These are phyloP conservation scores for Mycena pura DNA, from an alignment of 768 basidiomycete genomes.

Conservation along the genomic window DNA sequence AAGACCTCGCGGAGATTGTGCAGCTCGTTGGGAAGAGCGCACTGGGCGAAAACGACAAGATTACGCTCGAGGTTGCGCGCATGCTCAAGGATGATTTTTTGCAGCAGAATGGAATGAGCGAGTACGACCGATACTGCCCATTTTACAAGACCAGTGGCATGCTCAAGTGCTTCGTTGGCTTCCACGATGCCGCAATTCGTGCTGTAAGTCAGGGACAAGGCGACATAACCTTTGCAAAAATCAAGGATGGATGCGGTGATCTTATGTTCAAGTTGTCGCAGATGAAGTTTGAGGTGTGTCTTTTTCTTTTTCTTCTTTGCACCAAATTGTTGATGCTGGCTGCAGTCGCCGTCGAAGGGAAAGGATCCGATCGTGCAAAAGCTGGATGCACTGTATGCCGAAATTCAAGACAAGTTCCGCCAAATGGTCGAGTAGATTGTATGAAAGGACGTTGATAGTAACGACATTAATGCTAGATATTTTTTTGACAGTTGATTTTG, in stretches of 20 bases:
- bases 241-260: constrained; percentile 87
- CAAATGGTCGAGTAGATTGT: constrained; percentile 74
- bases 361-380: constrained; percentile 84
- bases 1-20: constrained; percentile 97
- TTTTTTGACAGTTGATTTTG: no score
- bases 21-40: constrained; percentile 99
- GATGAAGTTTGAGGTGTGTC: constrained; percentile 95
- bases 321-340: background rate
- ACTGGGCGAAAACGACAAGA: constrained; percentile 96
- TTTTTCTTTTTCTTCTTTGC: background rate
- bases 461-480: constrained; percentile 23
- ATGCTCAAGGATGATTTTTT: constrained; percentile 98
- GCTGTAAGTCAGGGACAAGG: constrained; percentile 82
- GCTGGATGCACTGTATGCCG: constrained; percentile 78
- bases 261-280: constrained; percentile 97
- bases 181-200: constrained; percentile 89
- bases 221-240: constrained; percentile 83
- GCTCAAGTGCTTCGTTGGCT: constrained; percentile 93
- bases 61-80: constrained; percentile 94
- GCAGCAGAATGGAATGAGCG: constrained; percentile 99
- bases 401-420: constrained; percentile 94
- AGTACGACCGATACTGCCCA: constrained; percentile 96
- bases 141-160: constrained; percentile 99
- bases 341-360: constrained; percentile 89
- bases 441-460: constrained; percentile 17